phyloP scores from a whole-genome alignment of 192 early-diverging fungal species.

The Spizellomyces punctatus region DNA sequence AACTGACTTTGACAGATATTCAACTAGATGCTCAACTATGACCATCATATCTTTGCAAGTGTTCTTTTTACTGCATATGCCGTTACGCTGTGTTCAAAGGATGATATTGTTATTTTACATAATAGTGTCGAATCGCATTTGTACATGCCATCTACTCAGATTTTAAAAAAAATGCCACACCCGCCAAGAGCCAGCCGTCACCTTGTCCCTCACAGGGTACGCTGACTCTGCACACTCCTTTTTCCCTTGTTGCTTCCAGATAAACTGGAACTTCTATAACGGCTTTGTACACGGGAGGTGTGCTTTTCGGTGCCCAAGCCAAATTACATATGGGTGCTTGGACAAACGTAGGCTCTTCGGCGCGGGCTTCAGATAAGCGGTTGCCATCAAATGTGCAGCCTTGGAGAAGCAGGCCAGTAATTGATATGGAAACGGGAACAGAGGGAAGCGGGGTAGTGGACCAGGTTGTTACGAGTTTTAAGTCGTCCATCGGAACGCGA shows the following conservation, averaged over 20 bases:
- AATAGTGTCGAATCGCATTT: not conserved
- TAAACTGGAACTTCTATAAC: conserved; percentile 49
- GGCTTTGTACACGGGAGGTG: conserved; percentile 1
- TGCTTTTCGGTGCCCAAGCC: conserved; percentile 45
- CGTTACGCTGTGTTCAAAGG: no score
- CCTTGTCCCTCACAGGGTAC: conserved; percentile 43
- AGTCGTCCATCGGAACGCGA: conserved; percentile 49
- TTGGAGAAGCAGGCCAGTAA: conserved; percentile 53
- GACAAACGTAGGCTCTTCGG: conserved; percentile 46
- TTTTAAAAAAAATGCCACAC: conserved; percentile 50
- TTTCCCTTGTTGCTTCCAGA: conserved; percentile 39
- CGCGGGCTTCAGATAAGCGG: conserved; percentile 36
- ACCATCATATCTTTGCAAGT: no score
- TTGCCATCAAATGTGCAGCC: conserved; percentile 53
- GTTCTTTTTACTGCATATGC: no score
- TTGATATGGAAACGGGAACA: conserved; percentile 24
- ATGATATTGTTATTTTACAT: not conserved
- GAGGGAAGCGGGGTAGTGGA: conserved; percentile 12
- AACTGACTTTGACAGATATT: no score
- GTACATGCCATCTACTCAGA: not conserved
- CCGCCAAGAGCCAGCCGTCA: conserved; percentile 48
- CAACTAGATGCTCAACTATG: no score
- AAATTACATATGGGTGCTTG: conserved; percentile 47
- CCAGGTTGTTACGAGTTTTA: conserved; percentile 47
- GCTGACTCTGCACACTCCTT: conserved; percentile 35